Percentiles rank a stretch among this genome's conserved stretches.
These are phyloP conservation scores for Diaporthe caulivora DNA, from an alignment of 2,329 filamentous ascomycete species.

Conservation along the genomic window DNA sequence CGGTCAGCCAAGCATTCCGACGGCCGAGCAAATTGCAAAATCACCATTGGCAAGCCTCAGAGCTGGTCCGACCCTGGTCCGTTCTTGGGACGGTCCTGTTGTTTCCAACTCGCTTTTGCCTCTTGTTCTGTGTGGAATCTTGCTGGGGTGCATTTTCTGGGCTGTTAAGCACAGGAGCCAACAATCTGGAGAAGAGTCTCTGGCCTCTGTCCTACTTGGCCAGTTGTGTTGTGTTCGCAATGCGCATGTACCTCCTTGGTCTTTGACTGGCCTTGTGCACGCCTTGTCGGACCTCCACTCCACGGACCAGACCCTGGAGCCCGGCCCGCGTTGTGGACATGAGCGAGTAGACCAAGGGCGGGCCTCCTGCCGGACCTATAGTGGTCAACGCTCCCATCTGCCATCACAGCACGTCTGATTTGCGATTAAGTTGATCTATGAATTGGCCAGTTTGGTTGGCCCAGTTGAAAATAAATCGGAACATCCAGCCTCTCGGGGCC, in stretches of 20 bases:
- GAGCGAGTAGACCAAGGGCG: not conserved
- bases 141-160: not conserved
- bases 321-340: not conserved
- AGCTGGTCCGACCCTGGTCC: constrained; percentile 20
- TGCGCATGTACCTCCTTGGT: not conserved
- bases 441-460: not conserved
- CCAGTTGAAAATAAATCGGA: not conserved
- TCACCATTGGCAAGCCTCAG: constrained; percentile 17
- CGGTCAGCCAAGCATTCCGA: constrained; percentile 2
- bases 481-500: not conserved
- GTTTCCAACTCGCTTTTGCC: not conserved
- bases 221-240: not conserved
- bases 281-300: not conserved
- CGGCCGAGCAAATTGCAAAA: not conserved
- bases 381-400: too few species aligned
- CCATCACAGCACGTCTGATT: not conserved
- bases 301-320: not conserved
- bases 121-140: not conserved
- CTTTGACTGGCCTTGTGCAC: not conserved
- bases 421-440: not conserved
- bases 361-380: not conserved
- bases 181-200: too few species aligned
- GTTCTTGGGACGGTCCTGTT: constrained; percentile 2
- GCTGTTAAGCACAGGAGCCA: not conserved
- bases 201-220: not conserved